Evolutionary conservation across 257 asterid genomes (phyloP).

Genomic region (Ehretia macrophylla): DNA sequence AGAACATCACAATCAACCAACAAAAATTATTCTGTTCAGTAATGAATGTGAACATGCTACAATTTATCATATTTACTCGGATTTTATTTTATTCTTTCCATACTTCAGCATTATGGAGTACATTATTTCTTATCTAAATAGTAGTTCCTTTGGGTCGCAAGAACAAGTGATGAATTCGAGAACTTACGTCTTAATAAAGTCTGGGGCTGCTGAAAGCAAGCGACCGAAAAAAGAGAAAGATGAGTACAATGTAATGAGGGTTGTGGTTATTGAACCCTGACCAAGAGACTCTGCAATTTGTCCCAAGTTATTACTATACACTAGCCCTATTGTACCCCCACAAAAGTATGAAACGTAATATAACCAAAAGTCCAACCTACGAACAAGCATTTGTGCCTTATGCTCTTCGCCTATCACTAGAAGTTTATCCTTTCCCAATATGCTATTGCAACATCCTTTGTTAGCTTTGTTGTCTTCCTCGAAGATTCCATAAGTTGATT

Average conservation of each 20-base stretch:
- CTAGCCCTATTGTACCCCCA: slow-evolving; percentile 92
- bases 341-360: slow-evolving; percentile 65
- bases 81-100: neutral
- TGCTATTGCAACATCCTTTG: slow-evolving; percentile 33
- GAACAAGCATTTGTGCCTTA: slow-evolving; percentile 38
- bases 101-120: too few species aligned
- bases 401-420: slow-evolving; percentile 80
- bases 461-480: slow-evolving; percentile 14
- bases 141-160: too few species aligned
- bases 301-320: slow-evolving; percentile 85
- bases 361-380: slow-evolving; percentile 78
- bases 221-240: slow-evolving; percentile 95
- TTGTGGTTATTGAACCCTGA: slow-evolving; percentile 42
- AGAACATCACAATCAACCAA: neutral
- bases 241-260: slow-evolving; percentile 67
- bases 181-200: slow-evolving; percentile 62
- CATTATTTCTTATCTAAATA: too few species aligned
- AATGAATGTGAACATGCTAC: neutral
- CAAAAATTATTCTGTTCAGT: neutral
- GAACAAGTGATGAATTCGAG: neutral
- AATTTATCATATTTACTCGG: neutral
- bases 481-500: slow-evolving; percentile 9
- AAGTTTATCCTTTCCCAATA: slow-evolving; percentile 49
- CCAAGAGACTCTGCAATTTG: slow-evolving; percentile 90
- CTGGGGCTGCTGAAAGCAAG: slow-evolving; percentile 85